phyloP scores from a whole-genome alignment of 2,329 filamentous ascomycete species.

The Trichoderma semiorbis region DNA sequence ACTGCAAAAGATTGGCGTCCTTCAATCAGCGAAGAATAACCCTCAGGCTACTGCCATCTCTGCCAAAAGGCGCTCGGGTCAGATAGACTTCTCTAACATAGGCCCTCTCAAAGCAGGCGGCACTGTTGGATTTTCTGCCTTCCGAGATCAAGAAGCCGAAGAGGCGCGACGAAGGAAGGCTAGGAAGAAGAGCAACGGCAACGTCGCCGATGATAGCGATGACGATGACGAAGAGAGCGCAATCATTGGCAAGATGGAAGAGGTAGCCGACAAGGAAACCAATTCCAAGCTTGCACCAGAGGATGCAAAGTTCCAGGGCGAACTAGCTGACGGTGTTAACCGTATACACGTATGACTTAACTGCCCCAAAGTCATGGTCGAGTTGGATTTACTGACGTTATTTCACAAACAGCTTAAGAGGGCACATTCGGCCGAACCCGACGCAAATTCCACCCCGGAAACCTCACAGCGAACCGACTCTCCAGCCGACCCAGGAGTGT shows the following conservation, averaged over 20 bases:
- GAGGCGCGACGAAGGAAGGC: conserved; percentile 53
- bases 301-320: conserved; percentile 67
- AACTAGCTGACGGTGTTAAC: conserved; percentile 75
- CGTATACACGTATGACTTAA: conserved; percentile 67
- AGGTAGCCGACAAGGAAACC: conserved; percentile 59
- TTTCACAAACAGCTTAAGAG: conserved; percentile 63
- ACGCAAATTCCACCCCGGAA: conserved; percentile 40
- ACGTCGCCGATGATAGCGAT: conserved; percentile 70
- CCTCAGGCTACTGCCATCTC: conserved; percentile 58
- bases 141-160: conserved; percentile 67
- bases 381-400: conserved; percentile 14
- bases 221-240: conserved; percentile 67
- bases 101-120: conserved; percentile 82
- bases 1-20: conserved; percentile 92
- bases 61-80: conserved; percentile 75
- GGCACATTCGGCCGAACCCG: conserved; percentile 70
- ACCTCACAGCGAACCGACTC: conserved; percentile 37
- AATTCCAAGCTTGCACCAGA: conserved; percentile 62
- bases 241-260: conserved; percentile 62
- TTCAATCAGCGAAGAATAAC: conserved; percentile 63
- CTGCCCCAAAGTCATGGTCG: neutral
- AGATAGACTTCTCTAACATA: conserved; percentile 80
- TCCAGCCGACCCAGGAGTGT: conserved; percentile 28
- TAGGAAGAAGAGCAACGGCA: conserved; percentile 62
- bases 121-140: conserved; percentile 84